Evolutionary conservation across 1,284 basidiomycete genomes (phyloP), one percentile per base, ranked within the genome.

Genomic region (Cryptococcus jaspeensis): DNA sequence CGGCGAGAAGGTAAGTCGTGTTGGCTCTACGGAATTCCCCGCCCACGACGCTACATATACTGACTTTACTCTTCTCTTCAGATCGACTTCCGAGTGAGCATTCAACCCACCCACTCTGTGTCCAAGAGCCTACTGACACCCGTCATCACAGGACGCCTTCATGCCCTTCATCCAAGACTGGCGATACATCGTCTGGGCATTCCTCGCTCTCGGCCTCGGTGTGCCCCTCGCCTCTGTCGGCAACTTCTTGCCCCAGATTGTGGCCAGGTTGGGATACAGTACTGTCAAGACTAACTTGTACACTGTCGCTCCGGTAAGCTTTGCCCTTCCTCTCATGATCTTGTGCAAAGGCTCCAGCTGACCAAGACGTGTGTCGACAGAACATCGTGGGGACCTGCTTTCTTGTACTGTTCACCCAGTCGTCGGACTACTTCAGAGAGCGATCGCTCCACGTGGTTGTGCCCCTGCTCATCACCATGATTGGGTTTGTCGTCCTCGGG

Each of bases 201-300:
- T 59, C 11, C 56, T 56, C 35, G 78, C 77, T 52, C 62, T 82
- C 25, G 80, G 79, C 13, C 76, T 82, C 37, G 81, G 82, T 28
- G 81, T 82, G 5, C 81, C 81, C 28, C 68, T 78, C 39, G 80
- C 81, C 8, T 80, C 79, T 40, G 81, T 82, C 51, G 81, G 81
- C 63, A 82, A 82, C 61, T 84, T 83, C 67, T 67, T 83, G 22
- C 81, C 81, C 15, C 78, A 83, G 62, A 83, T 83, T 42, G 79
- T 83, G 20, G 78, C 73, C 15, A 80, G 82, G 58, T 48, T 63
- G 42, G 54, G 55, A 7, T 67, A 55, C 48, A 53, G 49, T 4
- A 56, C 53, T n/a, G 58, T 65, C 43, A 66, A 66, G 53, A 69
- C 67, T 18, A 69, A 69, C 45, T 54, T 69, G 20, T 65, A 59